These are phyloP conservation scores for Deinandra increscens DNA, from an alignment of 129 eudicot species.

Conservation along the genomic window DNA sequence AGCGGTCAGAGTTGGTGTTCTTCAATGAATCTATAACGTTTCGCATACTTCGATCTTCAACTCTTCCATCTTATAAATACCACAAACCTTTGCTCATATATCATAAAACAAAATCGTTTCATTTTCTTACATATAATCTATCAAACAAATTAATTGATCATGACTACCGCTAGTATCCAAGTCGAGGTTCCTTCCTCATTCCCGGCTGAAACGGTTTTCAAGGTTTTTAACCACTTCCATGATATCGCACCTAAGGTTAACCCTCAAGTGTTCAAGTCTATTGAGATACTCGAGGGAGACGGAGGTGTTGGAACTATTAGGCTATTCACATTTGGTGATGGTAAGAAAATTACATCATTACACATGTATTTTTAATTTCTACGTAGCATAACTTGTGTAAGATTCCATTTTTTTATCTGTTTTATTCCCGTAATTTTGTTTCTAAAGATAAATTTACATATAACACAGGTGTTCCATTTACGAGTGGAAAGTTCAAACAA, in stretches of 20 bases:
- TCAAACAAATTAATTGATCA: not conserved
- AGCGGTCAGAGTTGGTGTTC: not conserved
- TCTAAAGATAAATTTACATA: not conserved
- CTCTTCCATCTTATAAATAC: not conserved
- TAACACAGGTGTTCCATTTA: not conserved
- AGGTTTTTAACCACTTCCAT: not conserved
- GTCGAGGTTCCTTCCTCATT: not conserved
- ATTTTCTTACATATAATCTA: not conserved
- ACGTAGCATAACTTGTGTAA: too few relatives aligned
- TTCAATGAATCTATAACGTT: not conserved
- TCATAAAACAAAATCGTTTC: not conserved
- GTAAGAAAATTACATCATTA: not conserved
- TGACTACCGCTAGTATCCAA: not conserved
- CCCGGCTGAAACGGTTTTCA: not conserved
- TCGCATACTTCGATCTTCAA: not conserved
- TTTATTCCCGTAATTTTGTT: not conserved
- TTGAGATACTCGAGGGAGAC: not conserved
- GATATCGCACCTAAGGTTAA: not conserved
- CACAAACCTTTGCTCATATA: not conserved
- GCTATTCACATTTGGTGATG: conserved; percentile 4
- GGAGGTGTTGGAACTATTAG: conserved; percentile 12
- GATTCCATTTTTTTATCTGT: not conserved
- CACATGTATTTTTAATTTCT: not conserved
- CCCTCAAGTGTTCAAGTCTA: conserved; percentile 3
- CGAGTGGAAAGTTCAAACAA: not conserved